Evolutionary conservation across 2,329 filamentous ascomycete species (phyloP).

Genomic region (Diplodia seriata): DNA sequence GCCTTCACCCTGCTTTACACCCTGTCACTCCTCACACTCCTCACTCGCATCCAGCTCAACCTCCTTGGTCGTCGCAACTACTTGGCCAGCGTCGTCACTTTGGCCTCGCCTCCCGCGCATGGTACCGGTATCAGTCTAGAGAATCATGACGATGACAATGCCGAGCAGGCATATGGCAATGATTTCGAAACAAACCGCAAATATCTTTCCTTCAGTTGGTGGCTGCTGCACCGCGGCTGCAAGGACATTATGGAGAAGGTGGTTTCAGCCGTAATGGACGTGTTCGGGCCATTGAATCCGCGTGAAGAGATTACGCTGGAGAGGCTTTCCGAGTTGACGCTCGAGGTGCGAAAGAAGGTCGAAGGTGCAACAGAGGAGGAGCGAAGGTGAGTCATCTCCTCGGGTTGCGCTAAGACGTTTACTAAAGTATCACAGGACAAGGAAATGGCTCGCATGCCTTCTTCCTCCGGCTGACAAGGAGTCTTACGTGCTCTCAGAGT

Average conservation of each 20-base stretch:
- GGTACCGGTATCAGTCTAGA: conserved; percentile 83
- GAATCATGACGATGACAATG: conserved; percentile 89
- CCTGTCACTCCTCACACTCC: conserved; percentile 83
- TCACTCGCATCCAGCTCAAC: conserved; percentile 95
- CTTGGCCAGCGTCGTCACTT: conserved; percentile 89
- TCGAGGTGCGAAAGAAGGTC: conserved; percentile 82
- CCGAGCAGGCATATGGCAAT: conserved; percentile 82
- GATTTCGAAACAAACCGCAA: conserved; percentile 96
- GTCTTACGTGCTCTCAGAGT: conserved; percentile 82
- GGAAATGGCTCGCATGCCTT: conserved; percentile 81
- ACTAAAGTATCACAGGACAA: conserved; percentile 8
- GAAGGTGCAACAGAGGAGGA: conserved; percentile 76
- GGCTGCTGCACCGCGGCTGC: conserved; percentile 92
- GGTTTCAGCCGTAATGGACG: conserved; percentile 82
- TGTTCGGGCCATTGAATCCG: conserved; percentile 88
- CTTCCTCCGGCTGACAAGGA: conserved; percentile 82
- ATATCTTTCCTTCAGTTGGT: conserved; percentile 98
- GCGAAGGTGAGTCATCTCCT: conserved; percentile 55
- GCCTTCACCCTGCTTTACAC: conserved; percentile 93
- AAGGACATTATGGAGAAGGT: conserved; percentile 81
- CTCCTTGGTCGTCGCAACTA: conserved; percentile 95
- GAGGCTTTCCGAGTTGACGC: conserved; percentile 77
- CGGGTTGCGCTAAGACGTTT: not conserved
- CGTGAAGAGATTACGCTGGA: conserved; percentile 86
- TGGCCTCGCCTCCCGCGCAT: conserved; percentile 75